These are phyloP conservation scores for Botrytis sinoallii DNA, from an alignment of 2,329 filamentous ascomycete species.

Conservation along the genomic window DNA sequence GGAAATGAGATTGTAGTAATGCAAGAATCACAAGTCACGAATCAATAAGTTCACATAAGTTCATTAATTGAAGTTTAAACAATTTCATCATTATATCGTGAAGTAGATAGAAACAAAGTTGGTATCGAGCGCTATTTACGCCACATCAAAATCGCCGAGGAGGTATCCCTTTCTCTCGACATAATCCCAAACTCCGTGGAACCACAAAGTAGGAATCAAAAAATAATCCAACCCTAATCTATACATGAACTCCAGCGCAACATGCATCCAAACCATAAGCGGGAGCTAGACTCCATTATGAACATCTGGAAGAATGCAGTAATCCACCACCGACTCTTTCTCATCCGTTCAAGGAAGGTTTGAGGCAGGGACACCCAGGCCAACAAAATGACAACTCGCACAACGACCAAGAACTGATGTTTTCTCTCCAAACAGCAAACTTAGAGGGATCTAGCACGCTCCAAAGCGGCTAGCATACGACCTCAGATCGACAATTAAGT, in stretches of 20 bases:
- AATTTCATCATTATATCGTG: not conserved
- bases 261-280: not conserved
- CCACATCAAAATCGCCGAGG: not conserved
- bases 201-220: not conserved
- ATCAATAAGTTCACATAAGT: not conserved
- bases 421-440: slow-evolving; percentile 2
- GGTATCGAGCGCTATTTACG: slow-evolving; percentile 2
- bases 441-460: slow-evolving; percentile 8
- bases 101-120: slow-evolving; percentile 3
- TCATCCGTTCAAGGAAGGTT: not conserved
- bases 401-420: slow-evolving; percentile 3
- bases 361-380: not conserved
- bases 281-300: slow-evolving; percentile 6
- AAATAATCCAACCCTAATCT: not conserved
- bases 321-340: not conserved
- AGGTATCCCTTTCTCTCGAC: not conserved
- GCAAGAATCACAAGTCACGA: not conserved
- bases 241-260: not conserved
- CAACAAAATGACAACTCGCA: slow-evolving; percentile 2
- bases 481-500: slow-evolving; percentile 1
- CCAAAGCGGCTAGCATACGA: slow-evolving; percentile 1
- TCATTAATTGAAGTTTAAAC: not conserved
- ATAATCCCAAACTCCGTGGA: not conserved
- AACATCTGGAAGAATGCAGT: not conserved
- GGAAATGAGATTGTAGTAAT: not conserved